Evolutionary conservation across 78 protist species (phyloP), one percentile per base, ranked within the genome.

Genomic region (Dictyostelium capitatum): DNA sequence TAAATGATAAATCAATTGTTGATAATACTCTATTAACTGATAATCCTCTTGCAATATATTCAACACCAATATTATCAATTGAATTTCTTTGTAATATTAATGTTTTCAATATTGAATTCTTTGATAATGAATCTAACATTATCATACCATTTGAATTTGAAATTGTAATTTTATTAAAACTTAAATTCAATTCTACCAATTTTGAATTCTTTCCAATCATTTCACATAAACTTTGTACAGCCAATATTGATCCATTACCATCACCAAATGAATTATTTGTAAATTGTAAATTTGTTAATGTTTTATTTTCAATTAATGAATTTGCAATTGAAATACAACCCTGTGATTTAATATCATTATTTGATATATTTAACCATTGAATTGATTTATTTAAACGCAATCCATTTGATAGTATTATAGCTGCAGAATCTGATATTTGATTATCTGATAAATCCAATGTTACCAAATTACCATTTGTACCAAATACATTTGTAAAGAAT

Each of bases 341-440:
- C 1, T 48, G 32, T 43, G 56, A 37, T 32, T 77, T 87, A 15
- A 87, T 87, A 10, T 77, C 83, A 6, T 87, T 87, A 15, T 50
- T 25, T 12, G 92, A 74, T 9, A 87, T 59, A 50, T 87, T 87
- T 4, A 87, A 32, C 6, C 7, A 15, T 1, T 75, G 48, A 7
- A 87, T 43, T 0, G 84, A 47, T 20, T 77, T 30, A 47, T 87
- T 87, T 6, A 0, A 11, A 3, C 12, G 4, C 4, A 87, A 32
- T 0, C 78, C 59, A 25, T 87, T 67, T 4, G 92, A 51, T 10
- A 87, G 54, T 1, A 77, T 50, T 25, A 30, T 30, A 4, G 92
- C 92, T 19, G 84, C 74, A 17, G 51, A n/a, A 50, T 77, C 83
- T 3, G 79, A 28, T 7, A 87, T 77, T 53, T 87, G 92, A 32